These are phyloP conservation scores for Yamadazyma pseudoaaseri DNA, from an alignment of 1,139 yeast genomes.

Conservation along the genomic window DNA sequence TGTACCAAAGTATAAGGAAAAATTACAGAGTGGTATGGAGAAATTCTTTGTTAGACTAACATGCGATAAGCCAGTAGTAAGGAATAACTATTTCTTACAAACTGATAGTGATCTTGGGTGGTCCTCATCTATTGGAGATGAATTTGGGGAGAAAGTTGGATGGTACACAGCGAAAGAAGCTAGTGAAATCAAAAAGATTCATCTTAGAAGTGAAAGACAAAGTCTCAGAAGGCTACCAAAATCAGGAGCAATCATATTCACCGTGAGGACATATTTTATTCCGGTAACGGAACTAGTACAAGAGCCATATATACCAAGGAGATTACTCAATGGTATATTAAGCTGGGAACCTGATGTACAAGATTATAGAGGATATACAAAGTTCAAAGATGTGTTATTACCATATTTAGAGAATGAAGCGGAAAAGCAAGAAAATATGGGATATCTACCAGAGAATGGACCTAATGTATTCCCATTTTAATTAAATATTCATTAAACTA, in stretches of 20 bases:
- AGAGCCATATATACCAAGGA: conserved; percentile 60
- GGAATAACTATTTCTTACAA: conserved; percentile 67
- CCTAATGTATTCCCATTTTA: conserved; percentile 44
- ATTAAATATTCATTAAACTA: not conserved
- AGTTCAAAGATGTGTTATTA: conserved; percentile 50
- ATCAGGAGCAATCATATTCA: conserved; percentile 58
- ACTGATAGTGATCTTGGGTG: conserved; percentile 63
- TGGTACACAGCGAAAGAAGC: conserved; percentile 62
- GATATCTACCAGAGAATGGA: conserved; percentile 38
- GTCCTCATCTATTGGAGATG: conserved; percentile 64
- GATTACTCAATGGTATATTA: conserved; percentile 55
- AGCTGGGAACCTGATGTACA: conserved; percentile 61
- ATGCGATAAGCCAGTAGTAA: conserved; percentile 56
- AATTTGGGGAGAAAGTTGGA: conserved; percentile 48
- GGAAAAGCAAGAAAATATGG: conserved; percentile 48
- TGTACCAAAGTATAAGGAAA: conserved; percentile 61
- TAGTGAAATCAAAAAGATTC: conserved; percentile 40
- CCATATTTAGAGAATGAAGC: conserved; percentile 56
- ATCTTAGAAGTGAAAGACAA: conserved; percentile 68
- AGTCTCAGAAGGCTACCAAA: conserved; percentile 65
- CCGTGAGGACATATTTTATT: conserved; percentile 61
- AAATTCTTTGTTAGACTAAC: conserved; percentile 57
- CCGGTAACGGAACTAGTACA: conserved; percentile 52
- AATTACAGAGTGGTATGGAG: conserved; percentile 62
- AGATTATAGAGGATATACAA: conserved; percentile 57